phyloP scores from a whole-genome alignment of 768 basidiomycete species.

The Suillus subluteus region DNA sequence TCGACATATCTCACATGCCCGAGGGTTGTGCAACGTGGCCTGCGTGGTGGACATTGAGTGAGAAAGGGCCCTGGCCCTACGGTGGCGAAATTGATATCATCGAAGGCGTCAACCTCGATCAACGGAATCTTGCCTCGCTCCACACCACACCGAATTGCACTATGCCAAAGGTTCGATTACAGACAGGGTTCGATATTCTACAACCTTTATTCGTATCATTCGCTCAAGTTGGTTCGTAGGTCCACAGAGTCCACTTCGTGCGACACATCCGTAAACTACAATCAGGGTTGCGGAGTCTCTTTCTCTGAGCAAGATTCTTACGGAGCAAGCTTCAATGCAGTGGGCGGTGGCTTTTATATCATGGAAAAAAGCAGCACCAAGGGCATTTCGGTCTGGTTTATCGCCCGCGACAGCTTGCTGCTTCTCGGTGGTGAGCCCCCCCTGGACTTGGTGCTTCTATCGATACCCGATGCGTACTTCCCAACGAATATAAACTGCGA shows the following conservation, averaged over 20 bases:
- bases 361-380: slow-evolving; percentile 43
- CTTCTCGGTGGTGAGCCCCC: neutral
- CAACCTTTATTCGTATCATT: neutral
- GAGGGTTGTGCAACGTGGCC: slow-evolving; percentile 64
- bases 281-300: slow-evolving; percentile 63
- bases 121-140: slow-evolving; percentile 52
- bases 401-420: slow-evolving; percentile 56
- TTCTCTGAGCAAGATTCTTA: slow-evolving; percentile 44
- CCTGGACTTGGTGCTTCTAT: neutral
- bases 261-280: slow-evolving; percentile 52
- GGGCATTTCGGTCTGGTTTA: slow-evolving; percentile 61
- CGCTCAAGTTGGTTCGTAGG: slow-evolving; percentile 29
- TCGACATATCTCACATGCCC: slow-evolving; percentile 65
- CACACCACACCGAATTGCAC: slow-evolving; percentile 56
- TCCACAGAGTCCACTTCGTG: slow-evolving; percentile 47
- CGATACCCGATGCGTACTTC: slow-evolving; percentile 51
- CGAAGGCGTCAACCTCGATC: slow-evolving; percentile 59
- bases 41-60: slow-evolving; percentile 62
- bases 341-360: slow-evolving; percentile 65
- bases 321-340: slow-evolving; percentile 51
- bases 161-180: slow-evolving; percentile 44
- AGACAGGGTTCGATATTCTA: slow-evolving; percentile 48
- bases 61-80: slow-evolving; percentile 56
- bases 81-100: slow-evolving; percentile 68
- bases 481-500: slow-evolving; percentile 46